Conservation (phyloP, 768 basidiomycete species). For the Rhizopogon roseolus region DNA sequence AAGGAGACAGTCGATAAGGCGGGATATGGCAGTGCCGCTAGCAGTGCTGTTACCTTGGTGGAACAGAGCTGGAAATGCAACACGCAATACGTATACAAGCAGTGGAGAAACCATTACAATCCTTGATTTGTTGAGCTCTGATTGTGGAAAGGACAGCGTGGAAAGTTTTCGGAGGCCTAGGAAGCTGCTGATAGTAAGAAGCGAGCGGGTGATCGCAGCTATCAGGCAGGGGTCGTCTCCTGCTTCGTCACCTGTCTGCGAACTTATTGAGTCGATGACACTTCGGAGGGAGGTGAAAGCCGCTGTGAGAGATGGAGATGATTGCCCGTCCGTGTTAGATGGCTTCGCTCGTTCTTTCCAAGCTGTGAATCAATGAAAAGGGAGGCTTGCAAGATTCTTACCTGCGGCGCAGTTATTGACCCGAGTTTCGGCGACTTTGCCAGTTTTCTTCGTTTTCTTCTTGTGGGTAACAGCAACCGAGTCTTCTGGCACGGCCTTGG, state of each 20-base stretch:
- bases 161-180: background rate
- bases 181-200: background rate
- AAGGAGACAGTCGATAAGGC: constrained; percentile 15
- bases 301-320: constrained; percentile 16
- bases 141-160: background rate
- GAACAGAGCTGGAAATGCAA: constrained; percentile 14
- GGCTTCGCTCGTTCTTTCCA: constrained; percentile 15
- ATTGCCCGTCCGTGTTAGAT: constrained; percentile 16
- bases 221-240: constrained; percentile 9
- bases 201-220: constrained; percentile 13
- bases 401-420: constrained; percentile 18
- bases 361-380: background rate
- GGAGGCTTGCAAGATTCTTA: background rate
- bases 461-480: constrained; percentile 18
- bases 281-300: constrained; percentile 18
- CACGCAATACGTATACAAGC: constrained; percentile 16
- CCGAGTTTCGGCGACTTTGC: constrained; percentile 9
- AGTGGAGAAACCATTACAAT: constrained; percentile 19
- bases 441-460: constrained; percentile 22
- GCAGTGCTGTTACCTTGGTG: background rate
- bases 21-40: constrained; percentile 12
- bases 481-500: constrained; percentile 3
- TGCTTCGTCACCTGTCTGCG: background rate
- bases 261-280: constrained; percentile 5
- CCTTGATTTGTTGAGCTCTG: constrained; percentile 11